Base-by-base conservation (phyloP, 495 filamentous ascomycete species). In the Talaromyces stipitatus region DNA sequence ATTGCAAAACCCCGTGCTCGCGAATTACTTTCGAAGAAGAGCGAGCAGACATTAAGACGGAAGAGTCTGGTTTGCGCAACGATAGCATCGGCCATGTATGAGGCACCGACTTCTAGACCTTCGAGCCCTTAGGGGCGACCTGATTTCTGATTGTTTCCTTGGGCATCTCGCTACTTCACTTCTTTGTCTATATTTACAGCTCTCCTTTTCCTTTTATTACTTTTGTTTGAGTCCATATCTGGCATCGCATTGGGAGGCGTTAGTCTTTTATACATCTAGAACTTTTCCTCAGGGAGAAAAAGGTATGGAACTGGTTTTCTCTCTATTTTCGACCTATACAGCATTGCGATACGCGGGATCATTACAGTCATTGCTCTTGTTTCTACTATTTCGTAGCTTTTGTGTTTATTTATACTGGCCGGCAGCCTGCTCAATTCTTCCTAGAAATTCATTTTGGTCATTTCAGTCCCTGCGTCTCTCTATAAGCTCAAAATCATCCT, bases 21-120 rank as follows among this genome's bases (percentile, higher is more conserved):
- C 22, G 69, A 70, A 36, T 43, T 65, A 26, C 65, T 63, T 9
- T 45, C 54, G 24, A 75, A 71, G 61, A 72, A 71, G 57, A 69
- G 68, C 55, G 75, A 76, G 27, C 69, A 72, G 50, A 69, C 71
- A 0, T 54, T 78, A 11, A 62, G 75, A 38, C 61, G 75, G 50
- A 76, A 72, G 65, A 78, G 75, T 56, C 63, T 78, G 33, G 73
- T 78, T 7, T 76, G 70, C 66, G 70, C 72, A 24, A 72, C 72
- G 30, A 59, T 76, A 61, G 73, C 73, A 4, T 73, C 69, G 14
- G 68, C 75, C 58, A 67, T 69, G 20, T 70, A 72, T 50, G 59
- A 53, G 26, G 54, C 41, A 46, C 54, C 62, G 26, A 62, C 23
- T 16, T 43, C 54, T n/a, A 18, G 23, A 23, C 30, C 54, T 14